These are phyloP conservation scores for Hypoxylon sp. DNA, from an alignment of 2,329 filamentous ascomycete genomes.

Conservation along the genomic window DNA sequence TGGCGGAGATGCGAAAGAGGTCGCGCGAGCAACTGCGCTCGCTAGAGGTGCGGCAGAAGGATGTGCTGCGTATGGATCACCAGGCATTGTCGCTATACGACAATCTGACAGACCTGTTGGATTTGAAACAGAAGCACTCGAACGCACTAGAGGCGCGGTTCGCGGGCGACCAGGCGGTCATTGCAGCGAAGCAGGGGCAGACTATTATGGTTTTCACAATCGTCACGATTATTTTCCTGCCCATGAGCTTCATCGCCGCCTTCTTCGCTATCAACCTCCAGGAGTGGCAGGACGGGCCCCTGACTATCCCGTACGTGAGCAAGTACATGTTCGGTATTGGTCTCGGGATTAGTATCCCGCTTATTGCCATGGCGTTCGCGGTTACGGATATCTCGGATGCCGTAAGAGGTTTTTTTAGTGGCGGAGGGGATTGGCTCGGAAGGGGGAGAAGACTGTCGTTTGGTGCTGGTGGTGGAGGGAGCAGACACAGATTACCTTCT, in stretches of 20 bases:
- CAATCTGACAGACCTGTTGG: constrained; percentile 68
- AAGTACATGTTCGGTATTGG: constrained; percentile 62
- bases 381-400: constrained; percentile 48
- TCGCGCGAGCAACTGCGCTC: constrained; percentile 65
- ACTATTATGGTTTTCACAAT: constrained; percentile 57
- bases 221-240: constrained; percentile 56
- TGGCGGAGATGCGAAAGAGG: constrained; percentile 60
- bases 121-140: constrained; percentile 74
- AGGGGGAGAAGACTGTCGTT: neutral
- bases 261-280: constrained; percentile 55
- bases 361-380: constrained; percentile 51
- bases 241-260: constrained; percentile 54
- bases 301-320: constrained; percentile 59
- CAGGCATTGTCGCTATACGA: constrained; percentile 68
- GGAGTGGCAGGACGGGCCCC: constrained; percentile 53
- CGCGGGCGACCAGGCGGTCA: constrained; percentile 66
- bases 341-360: constrained; percentile 50
- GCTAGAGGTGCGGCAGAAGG: constrained; percentile 65
- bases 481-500: too few species aligned
- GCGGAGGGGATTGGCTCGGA: constrained; percentile 9
- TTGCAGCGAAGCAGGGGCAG: constrained; percentile 61
- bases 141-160: constrained; percentile 73
- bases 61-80: constrained; percentile 70
- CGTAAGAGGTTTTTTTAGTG: constrained; percentile 4
- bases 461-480: too few species aligned